Evolutionary conservation across 1,139 yeast genomes (phyloP), one percentile per base, ranked within the genome.

Genomic region (Kodamaea anthophila): DNA sequence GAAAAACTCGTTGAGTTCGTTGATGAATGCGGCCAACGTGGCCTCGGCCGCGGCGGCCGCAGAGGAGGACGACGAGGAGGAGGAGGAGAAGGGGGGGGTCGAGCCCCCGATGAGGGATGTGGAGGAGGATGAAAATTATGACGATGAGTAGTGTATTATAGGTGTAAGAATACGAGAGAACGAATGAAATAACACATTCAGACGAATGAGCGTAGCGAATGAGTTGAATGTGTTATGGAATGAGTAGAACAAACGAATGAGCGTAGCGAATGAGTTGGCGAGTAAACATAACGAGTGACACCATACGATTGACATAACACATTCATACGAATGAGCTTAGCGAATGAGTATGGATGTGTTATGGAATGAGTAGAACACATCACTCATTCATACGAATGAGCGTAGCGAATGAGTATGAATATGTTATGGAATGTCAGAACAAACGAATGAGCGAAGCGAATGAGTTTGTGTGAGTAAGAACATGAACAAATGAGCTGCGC

Each of bases 71-170:
- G 51, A 43, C 30, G 50, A 58, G 18, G 58, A 52, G 24, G 53
- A 52, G 26, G 44, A 42, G 28, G 37, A 40, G 15, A 23, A 30
- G 5, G 52, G 47, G 34, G 58, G 61, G 4, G 61, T 64, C 9
- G 91, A 80, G 42, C 77, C 81, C 18, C 86, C 84, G 13, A 76
- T 81, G 51, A 69, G 94, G 47, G 71, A 77, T 42, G 77, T 84
- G 15, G 88, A 80, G 31, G 94, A 83, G 47, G 94, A 84, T 49
- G 88, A 81, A 47, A 74, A 84, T 49, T 84, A 84, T 50, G 94
- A 84, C 50, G 93, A 81, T 35, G 86, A 34, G 22, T 31, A 24
- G 24, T 19, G 14, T 13, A 23, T 3, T 23, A 18, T 10, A 23
- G 13, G 6, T 6, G 6, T 16, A 9, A 16, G 18, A 19, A 19